Percentiles rank a stretch among this genome's conserved stretches.
These are phyloP conservation scores for Hypoxylon crocopeplum DNA, from an alignment of 495 filamentous ascomycete species.

Conservation along the genomic window DNA sequence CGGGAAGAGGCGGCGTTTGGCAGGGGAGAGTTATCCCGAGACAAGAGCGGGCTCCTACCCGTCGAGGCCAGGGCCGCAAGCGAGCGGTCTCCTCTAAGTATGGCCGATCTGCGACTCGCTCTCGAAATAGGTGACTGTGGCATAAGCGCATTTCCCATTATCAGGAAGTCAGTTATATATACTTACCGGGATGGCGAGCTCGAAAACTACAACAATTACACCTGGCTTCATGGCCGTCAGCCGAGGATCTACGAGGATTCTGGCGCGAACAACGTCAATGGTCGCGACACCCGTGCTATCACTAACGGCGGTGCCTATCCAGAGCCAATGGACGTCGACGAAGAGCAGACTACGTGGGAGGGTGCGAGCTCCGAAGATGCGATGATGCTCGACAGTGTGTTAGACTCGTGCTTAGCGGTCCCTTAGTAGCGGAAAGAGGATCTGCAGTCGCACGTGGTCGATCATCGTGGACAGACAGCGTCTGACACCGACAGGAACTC, in stretches of 20 bases:
- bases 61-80: slow-evolving; percentile 74
- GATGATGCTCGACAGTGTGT: slow-evolving; percentile 66
- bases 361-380: slow-evolving; percentile 68
- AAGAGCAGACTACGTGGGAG: slow-evolving; percentile 72
- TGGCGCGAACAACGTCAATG: slow-evolving; percentile 45
- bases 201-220: slow-evolving; percentile 64
- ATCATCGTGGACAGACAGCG: neutral
- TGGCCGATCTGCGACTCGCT: slow-evolving; percentile 79
- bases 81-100: slow-evolving; percentile 70
- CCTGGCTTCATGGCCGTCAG: slow-evolving; percentile 51
- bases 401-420: slow-evolving; percentile 65
- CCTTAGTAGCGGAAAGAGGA: slow-evolving; percentile 20
- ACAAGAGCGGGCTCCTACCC: slow-evolving; percentile 78
- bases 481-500: no score
- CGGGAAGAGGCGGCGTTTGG: slow-evolving; percentile 72
- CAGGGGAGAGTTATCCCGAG: slow-evolving; percentile 68
- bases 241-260: slow-evolving; percentile 38
- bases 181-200: slow-evolving; percentile 79
- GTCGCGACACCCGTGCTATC: slow-evolving; percentile 27
- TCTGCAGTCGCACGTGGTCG: neutral
- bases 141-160: slow-evolving; percentile 76
- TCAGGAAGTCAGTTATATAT: slow-evolving; percentile 73
- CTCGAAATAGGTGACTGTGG: slow-evolving; percentile 76
- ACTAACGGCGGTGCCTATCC: slow-evolving; percentile 47
- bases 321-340: slow-evolving; percentile 71